These are phyloP conservation scores for Ustilaginoidea virens DNA, from an alignment of 2,329 filamentous ascomycete genomes.

Conservation along the genomic window DNA sequence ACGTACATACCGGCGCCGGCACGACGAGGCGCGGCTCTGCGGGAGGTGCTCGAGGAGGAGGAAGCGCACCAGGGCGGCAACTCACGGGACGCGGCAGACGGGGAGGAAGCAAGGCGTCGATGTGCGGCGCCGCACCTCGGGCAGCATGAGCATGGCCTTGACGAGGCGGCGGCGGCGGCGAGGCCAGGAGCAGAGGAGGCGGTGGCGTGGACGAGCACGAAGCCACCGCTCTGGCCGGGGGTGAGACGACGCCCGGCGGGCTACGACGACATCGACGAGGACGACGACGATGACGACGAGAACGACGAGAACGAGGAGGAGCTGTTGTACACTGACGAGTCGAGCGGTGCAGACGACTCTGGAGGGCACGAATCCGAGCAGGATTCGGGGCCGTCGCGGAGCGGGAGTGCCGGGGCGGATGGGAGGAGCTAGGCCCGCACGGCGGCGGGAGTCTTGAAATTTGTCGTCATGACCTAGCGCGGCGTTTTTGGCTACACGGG, in stretches of 20 bases:
- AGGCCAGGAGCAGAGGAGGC: conserved; percentile 11
- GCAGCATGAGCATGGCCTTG: conserved; percentile 8
- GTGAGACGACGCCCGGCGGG: conserved; percentile 15
- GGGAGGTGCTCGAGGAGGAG: conserved; percentile 42
- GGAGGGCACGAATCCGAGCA: conserved; percentile 2
- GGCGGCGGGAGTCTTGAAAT: background rate
- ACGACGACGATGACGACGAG: conserved; percentile 10
- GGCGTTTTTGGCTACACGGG: background rate
- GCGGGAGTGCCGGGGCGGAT: background rate
- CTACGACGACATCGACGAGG: conserved; percentile 20
- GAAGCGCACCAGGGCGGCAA: conserved; percentile 9
- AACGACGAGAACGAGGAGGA: conserved; percentile 1
- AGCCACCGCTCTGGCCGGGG: conserved; percentile 28
- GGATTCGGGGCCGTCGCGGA: background rate
- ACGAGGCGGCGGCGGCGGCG: conserved; percentile 7
- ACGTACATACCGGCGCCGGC: conserved; percentile 47
- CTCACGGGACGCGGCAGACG: conserved; percentile 5
- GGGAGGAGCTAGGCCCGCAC: background rate
- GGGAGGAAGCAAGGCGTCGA: conserved; percentile 1
- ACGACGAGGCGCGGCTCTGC: conserved; percentile 38
- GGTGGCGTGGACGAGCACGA: too few relatives aligned
- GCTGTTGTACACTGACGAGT: conserved; percentile 11
- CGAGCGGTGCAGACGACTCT: conserved; percentile 1
- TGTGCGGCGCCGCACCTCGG: conserved; percentile 5
- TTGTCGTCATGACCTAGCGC: conserved; percentile 1